These are phyloP conservation scores for Ustilago bromivora DNA, from an alignment of 1,284 basidiomycete genomes.

Conservation along the genomic window DNA sequence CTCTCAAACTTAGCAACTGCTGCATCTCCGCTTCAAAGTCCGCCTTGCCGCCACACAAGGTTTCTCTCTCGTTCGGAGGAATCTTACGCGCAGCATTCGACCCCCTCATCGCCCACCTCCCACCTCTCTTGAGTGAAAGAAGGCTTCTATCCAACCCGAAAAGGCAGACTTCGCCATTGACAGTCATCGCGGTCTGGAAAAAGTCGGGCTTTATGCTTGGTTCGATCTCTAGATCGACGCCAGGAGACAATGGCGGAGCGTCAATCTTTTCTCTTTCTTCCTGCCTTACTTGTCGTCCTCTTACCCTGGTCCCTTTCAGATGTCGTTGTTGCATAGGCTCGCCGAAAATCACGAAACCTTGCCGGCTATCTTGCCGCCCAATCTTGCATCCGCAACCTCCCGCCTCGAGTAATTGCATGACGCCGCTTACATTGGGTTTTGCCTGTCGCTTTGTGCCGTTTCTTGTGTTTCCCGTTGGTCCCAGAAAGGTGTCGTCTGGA, in stretches of 20 bases:
- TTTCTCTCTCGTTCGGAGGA: conserved; percentile 21
- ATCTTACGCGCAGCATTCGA: conserved; percentile 20
- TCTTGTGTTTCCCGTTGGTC: background rate
- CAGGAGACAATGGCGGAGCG: conserved; percentile 16
- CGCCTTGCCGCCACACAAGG: conserved; percentile 31
- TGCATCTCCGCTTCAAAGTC: conserved; percentile 13
- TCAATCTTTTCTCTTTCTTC: conserved; percentile 1
- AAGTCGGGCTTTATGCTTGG: conserved; percentile 6
- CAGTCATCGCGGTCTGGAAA: conserved; percentile 10
- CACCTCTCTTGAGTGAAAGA: background rate
- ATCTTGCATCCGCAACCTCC: background rate
- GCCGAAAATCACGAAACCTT: background rate
- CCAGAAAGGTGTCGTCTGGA: background rate
- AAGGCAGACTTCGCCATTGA: background rate
- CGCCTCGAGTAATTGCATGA: background rate
- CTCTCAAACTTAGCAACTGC: background rate
- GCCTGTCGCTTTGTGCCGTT: conserved; percentile 16
- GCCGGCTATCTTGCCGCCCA: conserved; percentile 18
- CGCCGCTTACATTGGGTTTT: no score
- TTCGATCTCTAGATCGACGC: conserved; percentile 9
- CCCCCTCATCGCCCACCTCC: background rate
- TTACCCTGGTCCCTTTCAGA: background rate
- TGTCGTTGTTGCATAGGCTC: background rate
- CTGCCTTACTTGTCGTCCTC: background rate
- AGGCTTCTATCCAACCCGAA: no score